A percentile compares a stretch with the other conserved stretches of the same genome.
phyloP scores from a whole-genome alignment of 169 alveolate species.

The Cryptosporidium parvum region DNA sequence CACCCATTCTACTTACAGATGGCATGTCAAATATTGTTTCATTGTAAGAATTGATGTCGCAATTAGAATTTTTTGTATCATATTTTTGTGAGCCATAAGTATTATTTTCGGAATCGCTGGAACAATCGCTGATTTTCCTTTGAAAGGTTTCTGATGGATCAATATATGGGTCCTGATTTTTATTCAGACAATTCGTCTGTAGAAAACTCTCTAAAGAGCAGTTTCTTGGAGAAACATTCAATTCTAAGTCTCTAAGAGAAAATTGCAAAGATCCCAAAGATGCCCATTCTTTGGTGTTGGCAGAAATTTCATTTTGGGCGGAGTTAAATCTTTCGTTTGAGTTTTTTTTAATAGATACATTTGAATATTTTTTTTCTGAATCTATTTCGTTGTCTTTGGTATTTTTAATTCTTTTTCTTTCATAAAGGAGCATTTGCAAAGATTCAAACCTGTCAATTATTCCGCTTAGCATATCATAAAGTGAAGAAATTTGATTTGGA shows the following conservation, averaged over 20 bases:
- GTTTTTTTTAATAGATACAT: neutral
- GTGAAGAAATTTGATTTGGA: conserved; percentile 47
- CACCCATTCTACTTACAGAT: conserved; percentile 74
- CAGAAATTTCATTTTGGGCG: neutral
- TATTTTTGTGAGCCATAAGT: neutral
- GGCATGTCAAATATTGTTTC: conserved; percentile 76
- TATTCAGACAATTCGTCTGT: neutral
- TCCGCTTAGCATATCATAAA: conserved; percentile 73
- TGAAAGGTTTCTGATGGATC: neutral
- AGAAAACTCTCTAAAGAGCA: neutral
- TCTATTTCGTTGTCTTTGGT: neutral
- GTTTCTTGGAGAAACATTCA: neutral
- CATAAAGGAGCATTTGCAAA: conserved; percentile 79
- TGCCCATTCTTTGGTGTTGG: conserved; percentile 57
- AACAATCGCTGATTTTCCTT: neutral
- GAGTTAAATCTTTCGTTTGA: neutral
- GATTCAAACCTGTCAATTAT: conserved; percentile 77
- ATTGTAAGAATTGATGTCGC: conserved; percentile 16
- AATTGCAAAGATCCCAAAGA: conserved; percentile 66
- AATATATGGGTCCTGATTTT: neutral
- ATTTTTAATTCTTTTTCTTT: conserved; percentile 62
- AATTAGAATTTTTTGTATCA: conserved; percentile 20
- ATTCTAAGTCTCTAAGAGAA: conserved; percentile 49
- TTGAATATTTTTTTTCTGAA: neutral
- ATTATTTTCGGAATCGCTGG: neutral